phyloP scores from a whole-genome alignment of 1,139 yeast species.

The Zygosaccharomyces pseudobailii region DNA sequence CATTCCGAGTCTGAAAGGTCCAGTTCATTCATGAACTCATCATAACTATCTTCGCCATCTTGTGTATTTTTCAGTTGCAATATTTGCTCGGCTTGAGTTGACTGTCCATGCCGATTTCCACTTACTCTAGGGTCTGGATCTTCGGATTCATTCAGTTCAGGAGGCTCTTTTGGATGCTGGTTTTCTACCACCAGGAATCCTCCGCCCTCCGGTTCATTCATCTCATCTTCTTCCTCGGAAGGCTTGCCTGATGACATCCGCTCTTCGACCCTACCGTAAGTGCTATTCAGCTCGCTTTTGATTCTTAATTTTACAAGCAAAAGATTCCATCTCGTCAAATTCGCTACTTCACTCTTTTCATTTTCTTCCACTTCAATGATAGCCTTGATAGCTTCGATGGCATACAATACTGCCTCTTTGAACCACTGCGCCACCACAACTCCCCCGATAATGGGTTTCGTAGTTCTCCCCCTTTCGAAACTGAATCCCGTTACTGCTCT shows the following conservation, averaged over 20 bases:
- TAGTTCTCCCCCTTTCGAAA: conserved; percentile 45
- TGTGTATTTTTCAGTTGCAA: background rate
- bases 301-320: conserved; percentile 70
- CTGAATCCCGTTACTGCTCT: conserved; percentile 86
- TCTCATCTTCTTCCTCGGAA: conserved; percentile 5
- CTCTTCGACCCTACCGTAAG: conserved; percentile 56
- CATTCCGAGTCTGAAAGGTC: conserved; percentile 10
- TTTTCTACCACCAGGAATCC: conserved; percentile 28
- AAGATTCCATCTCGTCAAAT: conserved; percentile 68
- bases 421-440: conserved; percentile 63
- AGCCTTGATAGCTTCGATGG: conserved; percentile 54
- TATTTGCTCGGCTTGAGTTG: conserved; percentile 1
- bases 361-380: conserved; percentile 44
- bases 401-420: conserved; percentile 59
- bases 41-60: conserved; percentile 25
- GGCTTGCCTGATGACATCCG: conserved; percentile 14
- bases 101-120: conserved; percentile 2
- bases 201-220: conserved; percentile 12
- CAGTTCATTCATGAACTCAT: conserved; percentile 24
- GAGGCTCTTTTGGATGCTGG: conserved; percentile 6
- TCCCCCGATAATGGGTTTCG: conserved; percentile 71
- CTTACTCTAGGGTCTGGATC: background rate
- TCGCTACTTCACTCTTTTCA: conserved; percentile 44
- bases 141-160: conserved; percentile 3
- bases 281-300: conserved; percentile 55